Evolutionary conservation across 2,329 filamentous ascomycete species (phyloP).

Genomic region (Graphilbum ipis-grandicollis): DNA sequence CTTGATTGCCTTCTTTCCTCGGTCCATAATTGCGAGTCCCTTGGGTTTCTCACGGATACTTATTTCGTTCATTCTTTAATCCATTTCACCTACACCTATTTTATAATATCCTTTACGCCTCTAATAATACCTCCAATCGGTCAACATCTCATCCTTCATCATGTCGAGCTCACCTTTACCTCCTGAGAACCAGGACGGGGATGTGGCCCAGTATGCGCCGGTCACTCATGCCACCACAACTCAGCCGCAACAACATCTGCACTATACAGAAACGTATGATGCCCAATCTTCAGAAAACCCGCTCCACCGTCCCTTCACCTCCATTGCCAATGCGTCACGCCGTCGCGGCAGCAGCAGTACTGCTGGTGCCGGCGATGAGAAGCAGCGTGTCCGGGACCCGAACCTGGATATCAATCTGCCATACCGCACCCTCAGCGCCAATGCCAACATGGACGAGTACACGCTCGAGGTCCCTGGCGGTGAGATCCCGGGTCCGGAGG

Average conservation of each 20-base stretch:
- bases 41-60: too few species aligned
- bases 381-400: constrained; percentile 13
- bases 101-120: not conserved
- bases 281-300: not conserved
- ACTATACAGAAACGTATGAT: not conserved
- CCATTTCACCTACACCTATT: not conserved
- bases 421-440: constrained; percentile 32
- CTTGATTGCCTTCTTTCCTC: too few species aligned
- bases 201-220: not conserved
- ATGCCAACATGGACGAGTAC: constrained; percentile 39
- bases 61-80: too few species aligned
- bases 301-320: constrained; percentile 1
- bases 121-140: not conserved
- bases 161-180: not conserved
- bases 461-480: constrained; percentile 36
- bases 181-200: not conserved
- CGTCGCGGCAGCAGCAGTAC: constrained; percentile 2
- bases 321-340: constrained; percentile 1
- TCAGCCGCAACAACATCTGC: not conserved
- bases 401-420: constrained; percentile 30
- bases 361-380: not conserved
- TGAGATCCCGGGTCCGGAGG: constrained; percentile 25
- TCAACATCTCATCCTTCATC: too few species aligned
- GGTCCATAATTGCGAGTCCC: too few species aligned
- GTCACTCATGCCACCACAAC: not conserved